Base-by-base conservation (phyloP, 352 stramenopile genomes). In the Phytophthora fragariaefolia region DNA sequence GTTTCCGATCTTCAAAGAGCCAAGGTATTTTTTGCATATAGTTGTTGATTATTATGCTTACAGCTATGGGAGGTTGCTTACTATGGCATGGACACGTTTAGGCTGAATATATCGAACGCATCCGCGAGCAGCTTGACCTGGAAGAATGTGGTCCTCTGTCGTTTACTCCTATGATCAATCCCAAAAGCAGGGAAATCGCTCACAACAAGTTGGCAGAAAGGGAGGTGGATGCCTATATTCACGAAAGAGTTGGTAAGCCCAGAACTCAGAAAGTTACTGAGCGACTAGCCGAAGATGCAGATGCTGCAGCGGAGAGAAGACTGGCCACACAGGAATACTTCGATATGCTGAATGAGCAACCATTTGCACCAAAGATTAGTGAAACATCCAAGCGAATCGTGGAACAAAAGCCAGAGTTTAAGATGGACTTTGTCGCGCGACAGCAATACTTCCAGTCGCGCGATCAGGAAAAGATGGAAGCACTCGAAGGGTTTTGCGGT, bases 301-400 rank as follows among this genome's bases (percentile, higher is more conserved):
- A 87, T 40, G 60, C 64, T 4, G 43, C 78, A 8, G 34, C 69
- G 0, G 82, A 91, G 45, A 83, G 85, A 58, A 70, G 73, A 28
- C 22, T 82, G 3, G 80, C 82, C 3, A 80, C 87, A 13, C 82
- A 93, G 61, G 83, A 90, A 42, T 90, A 91, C 46, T 91, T 90
- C 23, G 82, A 89, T 23, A 77, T 85, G 27, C 51, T 90, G 13
- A 75, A 90, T 13, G 74, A 83, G 26, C 83, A 87, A 46, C 45
- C 86, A 6, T 94, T 86, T 42, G 67, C 72, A 18, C 83, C 86
- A 20, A 77, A 63, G 51, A 89, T 94, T 60, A 92, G 69, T 24
- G 76, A 90, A 18, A 73, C 58, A 9, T 91, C 82, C 13, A 65
- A 53, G 27, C 72, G 69, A 34, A 80, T 92, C 8, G 72, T 90